Conservation (phyloP, 1,139 yeast genomes). For the Yamadazyma sp. region DNA sequence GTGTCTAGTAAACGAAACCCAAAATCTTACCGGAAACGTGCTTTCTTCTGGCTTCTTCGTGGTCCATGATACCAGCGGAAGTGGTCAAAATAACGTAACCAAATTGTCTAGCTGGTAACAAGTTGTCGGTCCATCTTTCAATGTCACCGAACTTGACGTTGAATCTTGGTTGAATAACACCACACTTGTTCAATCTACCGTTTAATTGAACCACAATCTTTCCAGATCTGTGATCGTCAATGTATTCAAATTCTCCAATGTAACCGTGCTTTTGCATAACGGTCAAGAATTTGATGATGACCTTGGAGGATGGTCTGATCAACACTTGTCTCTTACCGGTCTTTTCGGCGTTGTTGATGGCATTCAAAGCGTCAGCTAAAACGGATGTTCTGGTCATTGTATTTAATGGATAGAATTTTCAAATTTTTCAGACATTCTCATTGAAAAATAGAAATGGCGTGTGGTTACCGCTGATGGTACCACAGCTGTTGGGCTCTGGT, state of each 20-base stretch:
- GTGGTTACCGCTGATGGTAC: too few relatives aligned
- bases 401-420: background rate
- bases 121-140: conserved; percentile 95
- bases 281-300: conserved; percentile 88
- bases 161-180: conserved; percentile 96
- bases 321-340: conserved; percentile 98
- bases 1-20: conserved; percentile 87
- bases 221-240: conserved; percentile 97
- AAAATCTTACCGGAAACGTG: conserved; percentile 96
- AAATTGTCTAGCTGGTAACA: conserved; percentile 95
- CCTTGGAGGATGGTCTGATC: conserved; percentile 97
- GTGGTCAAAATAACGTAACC: conserved; percentile 95
- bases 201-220: conserved; percentile 91
- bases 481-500: too few relatives aligned
- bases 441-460: too few relatives aligned
- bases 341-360: conserved; percentile 97
- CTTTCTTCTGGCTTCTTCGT: conserved; percentile 99
- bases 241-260: conserved; percentile 88
- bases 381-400: conserved; percentile 95
- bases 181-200: conserved; percentile 97
- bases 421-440: conserved; percentile 6
- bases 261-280: conserved; percentile 91
- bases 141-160: conserved; percentile 87
- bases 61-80: conserved; percentile 99
- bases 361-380: conserved; percentile 95